phyloP scores from a whole-genome alignment of 2,329 filamentous ascomycete genomes.

The Microsporum ferrugineum region DNA sequence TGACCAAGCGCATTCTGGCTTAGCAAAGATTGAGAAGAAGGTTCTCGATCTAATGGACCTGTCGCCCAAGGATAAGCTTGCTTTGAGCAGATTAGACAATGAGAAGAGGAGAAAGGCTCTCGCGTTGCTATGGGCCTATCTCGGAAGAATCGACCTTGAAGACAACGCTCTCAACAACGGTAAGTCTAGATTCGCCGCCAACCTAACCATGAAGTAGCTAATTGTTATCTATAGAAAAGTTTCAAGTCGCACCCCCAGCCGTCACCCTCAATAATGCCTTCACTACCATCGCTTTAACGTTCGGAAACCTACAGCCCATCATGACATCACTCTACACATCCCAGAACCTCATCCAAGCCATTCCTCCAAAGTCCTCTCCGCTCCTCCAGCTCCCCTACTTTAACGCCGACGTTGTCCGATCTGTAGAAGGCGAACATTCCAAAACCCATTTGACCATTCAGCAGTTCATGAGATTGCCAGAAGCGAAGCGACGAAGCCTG shows the following conservation, averaged over 20 bases:
- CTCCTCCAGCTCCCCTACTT: conserved; percentile 87
- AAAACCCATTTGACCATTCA: conserved; percentile 69
- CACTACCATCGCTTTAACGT: conserved; percentile 74
- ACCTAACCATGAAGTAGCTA: conserved; percentile 13
- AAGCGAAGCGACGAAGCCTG: conserved; percentile 58
- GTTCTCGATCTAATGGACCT: conserved; percentile 57
- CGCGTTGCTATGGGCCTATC: conserved; percentile 86
- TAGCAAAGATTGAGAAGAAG: conserved; percentile 73
- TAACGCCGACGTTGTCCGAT: conserved; percentile 47
- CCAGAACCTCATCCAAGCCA: conserved; percentile 80
- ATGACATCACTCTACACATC: conserved; percentile 69
- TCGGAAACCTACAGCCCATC: conserved; percentile 70
- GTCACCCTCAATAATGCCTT: conserved; percentile 78
- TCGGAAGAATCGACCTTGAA: conserved; percentile 75
- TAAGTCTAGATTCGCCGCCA: conserved; percentile 14
- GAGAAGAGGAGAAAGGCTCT: conserved; percentile 73
- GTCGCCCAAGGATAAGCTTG: conserved; percentile 60
- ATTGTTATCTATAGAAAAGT: conserved; percentile 50
- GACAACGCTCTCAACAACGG: conserved; percentile 63
- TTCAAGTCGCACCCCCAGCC: conserved; percentile 76
- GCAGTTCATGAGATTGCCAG: conserved; percentile 75
- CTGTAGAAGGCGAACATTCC: conserved; percentile 46
- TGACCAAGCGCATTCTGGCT: conserved; percentile 64
- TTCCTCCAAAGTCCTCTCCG: conserved; percentile 71
- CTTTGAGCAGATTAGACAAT: conserved; percentile 69